Base-by-base conservation (phyloP, 1,139 yeast genomes). In the Lodderomyces jiufengensis region DNA sequence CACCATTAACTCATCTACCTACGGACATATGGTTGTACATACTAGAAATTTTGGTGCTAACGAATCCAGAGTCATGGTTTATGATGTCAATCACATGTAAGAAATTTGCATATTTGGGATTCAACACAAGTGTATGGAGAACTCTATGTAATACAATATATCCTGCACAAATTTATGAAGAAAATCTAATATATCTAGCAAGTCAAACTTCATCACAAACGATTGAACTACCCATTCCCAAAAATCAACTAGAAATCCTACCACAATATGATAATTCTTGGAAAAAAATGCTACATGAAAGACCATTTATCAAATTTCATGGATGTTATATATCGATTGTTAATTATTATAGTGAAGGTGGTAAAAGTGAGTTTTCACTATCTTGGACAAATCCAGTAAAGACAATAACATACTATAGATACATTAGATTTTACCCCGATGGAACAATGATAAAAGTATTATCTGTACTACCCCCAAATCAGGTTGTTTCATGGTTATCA, bases 281-380 rank as follows among this genome's bases (percentile, higher is more conserved):
- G 79, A 66, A 64, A 36, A 44, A 54, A 13, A 80, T 82, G 87
- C 50, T 64, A 18, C 44, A 47, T 8, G 43, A 53, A 16, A 46
- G 73, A 23, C 96, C 97, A 0, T 82, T 82, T 48, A 50, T 90
- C 15, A 82, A 90, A 50, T 86, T 78, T 54, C 66, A 77, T 34
- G 98, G 98, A 1, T 73, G 88, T 26, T 92, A 90, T 52, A 84
- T 92, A 22, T 80, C 95, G 49, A 85, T 84, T 9, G 84, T 92
- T 36, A 84, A 85, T 44, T 90, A 87, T 57, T 74, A 84, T 47
- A 73, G 95, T 41, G 85, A 85, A 51, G 95, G 97, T 34, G 78
- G 84, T 1, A 70, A 77, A 36, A 73, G 72, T 7, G 85, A 78
- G 48, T 74, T 79, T 35, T 74, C 84, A 4, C 73, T 69, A 27